Evolutionary conservation across 192 early-diverging fungal genomes (phyloP).

Genomic region (Coemansia sp.): DNA sequence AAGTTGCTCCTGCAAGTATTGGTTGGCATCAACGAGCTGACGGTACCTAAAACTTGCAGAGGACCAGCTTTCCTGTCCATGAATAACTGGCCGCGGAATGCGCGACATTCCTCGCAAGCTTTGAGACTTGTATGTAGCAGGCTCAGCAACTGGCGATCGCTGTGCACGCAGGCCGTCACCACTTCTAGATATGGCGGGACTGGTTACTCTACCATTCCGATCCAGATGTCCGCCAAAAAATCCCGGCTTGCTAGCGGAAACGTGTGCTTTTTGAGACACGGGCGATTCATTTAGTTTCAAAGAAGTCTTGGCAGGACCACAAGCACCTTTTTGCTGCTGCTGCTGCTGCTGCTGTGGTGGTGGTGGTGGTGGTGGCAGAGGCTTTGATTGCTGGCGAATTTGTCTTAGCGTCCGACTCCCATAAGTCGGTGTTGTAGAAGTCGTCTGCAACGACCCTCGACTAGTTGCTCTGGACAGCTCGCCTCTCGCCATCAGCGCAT

Average conservation of each 20-base stretch:
- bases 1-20: constrained; percentile 12
- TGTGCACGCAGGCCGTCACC: constrained; percentile 7
- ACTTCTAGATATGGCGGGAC: constrained; percentile 1
- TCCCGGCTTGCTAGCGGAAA: not conserved
- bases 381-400: constrained; percentile 8
- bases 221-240: not conserved
- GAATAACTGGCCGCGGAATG: constrained; percentile 21
- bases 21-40: constrained; percentile 7
- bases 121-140: not conserved
- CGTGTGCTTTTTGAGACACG: not conserved
- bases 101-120: constrained; percentile 9
- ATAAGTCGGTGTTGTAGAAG: constrained; percentile 2
- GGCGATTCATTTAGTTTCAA: not conserved
- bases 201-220: not conserved
- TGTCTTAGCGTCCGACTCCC: not conserved
- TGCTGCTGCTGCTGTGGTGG: not conserved
- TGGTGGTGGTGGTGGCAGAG: not conserved
- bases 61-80: not conserved
- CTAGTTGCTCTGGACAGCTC: constrained; percentile 2
- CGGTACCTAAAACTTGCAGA: not conserved
- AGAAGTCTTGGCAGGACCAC: not conserved
- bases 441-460: not conserved
- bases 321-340: not conserved
- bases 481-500: constrained; percentile 8
- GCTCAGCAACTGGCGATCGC: constrained; percentile 14